Evolutionary conservation across 768 basidiomycete genomes (phyloP), one percentile per base, ranked within the genome.

Genomic region (Lactarius pseudohatsudake): DNA sequence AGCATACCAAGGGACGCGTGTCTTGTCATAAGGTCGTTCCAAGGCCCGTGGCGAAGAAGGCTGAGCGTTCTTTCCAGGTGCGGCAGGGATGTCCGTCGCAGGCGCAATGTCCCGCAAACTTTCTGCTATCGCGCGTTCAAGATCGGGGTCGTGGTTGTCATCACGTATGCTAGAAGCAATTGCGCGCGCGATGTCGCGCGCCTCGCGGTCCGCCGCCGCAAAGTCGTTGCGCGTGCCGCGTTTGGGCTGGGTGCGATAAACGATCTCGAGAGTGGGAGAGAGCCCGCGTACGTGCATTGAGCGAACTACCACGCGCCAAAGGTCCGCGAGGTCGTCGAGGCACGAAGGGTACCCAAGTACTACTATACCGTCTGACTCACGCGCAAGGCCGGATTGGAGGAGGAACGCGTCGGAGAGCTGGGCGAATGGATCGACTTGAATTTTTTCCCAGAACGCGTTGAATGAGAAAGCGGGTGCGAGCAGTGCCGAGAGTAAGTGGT

Each of bases 401-500:
- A 87, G 66, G 72, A 91, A 91, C 5, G 47, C 64, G 0, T 74
- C 72, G 0, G 89, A 89, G 69, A 91, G 84, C 0, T 75, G 69
- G 57, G 72, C 75, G 0, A 69, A 71, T 0, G 84, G 77, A 63
- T 86, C 69, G 16, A 88, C 69, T 2, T 76, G 73, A 1, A 86
- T 72, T 30, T 75, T 77, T 16, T 65, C 69, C 86, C 88, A 92
- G 11, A 92, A 70, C 0, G 72, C 62, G 28, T 74, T 56, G 71
- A 88, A 90, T 70, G 87, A 81, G 65, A 86, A 73, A 2, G 74
- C 73, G 3, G 82, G 75, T 1, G 71, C 62, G 22, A 87, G 73
- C 15, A 91, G 76, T 4, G 77, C 76, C 26, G 80, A 78, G 43
- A 94, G 79, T 60, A 94, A 83, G 20, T 85, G 84, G 70, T 84